Percentiles rank a stretch among this genome's conserved stretches.
phyloP scores from a whole-genome alignment of 164 flowering plant genomes.

The Cinnamomum chago region DNA sequence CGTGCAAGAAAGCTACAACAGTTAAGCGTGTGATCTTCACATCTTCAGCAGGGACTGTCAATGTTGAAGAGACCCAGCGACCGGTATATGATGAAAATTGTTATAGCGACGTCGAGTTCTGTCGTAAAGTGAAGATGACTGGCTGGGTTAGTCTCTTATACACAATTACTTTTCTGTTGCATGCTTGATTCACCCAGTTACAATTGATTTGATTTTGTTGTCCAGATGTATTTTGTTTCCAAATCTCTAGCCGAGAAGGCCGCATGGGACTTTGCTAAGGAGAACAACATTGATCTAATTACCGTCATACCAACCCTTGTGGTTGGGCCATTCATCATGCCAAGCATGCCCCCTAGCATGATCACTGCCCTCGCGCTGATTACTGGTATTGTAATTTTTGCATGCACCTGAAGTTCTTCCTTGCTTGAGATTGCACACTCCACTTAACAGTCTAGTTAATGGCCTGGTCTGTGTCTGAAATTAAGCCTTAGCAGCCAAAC shows the following conservation, averaged over 20 bases:
- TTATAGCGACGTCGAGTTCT: constrained; percentile 26
- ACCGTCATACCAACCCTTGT: constrained; percentile 32
- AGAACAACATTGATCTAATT: constrained; percentile 23
- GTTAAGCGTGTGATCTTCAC: constrained; percentile 28
- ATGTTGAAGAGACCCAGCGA: constrained; percentile 10
- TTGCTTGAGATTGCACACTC: background rate
- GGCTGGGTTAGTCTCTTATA: constrained; percentile 23
- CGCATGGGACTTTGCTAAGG: constrained; percentile 30
- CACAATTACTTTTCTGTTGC: background rate
- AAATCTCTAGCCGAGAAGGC: constrained; percentile 32
- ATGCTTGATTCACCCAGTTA: background rate
- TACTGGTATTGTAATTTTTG: constrained; percentile 12
- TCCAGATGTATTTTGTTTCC: constrained; percentile 31
- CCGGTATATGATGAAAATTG: constrained; percentile 18
- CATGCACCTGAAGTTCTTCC: background rate
- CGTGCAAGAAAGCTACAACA: constrained; percentile 25
- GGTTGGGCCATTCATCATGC: constrained; percentile 28
- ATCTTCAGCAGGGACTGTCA: constrained; percentile 30
- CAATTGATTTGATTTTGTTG: background rate
- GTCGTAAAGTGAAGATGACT: constrained; percentile 21
- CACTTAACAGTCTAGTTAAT: background rate
- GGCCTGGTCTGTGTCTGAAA: too few relatives aligned
- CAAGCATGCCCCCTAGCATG: constrained; percentile 31
- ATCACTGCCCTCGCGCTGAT: constrained; percentile 24
- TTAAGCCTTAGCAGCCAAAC: too few relatives aligned